A percentile compares a stretch with the other conserved stretches of the same genome.
Conservation (phyloP, 139 green algal species). For the Pleodorina starrii region DNA sequence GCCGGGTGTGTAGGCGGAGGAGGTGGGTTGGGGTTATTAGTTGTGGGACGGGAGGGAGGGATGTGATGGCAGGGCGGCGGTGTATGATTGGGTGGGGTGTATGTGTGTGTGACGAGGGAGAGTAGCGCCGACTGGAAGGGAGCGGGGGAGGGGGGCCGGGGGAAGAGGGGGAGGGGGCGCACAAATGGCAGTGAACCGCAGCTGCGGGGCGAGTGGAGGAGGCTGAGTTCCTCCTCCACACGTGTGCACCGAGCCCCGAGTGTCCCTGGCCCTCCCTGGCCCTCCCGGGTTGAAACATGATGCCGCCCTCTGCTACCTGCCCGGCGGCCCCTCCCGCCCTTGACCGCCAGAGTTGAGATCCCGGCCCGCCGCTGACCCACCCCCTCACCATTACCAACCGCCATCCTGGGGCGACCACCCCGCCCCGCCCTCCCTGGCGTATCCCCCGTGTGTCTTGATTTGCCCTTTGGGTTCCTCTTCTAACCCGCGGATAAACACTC, state of each 20-base stretch:
- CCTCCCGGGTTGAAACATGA: neutral
- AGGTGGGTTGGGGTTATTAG: neutral
- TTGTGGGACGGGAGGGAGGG: neutral
- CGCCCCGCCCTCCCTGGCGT: neutral
- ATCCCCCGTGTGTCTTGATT: neutral
- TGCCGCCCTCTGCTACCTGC: neutral
- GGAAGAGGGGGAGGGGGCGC: neutral
- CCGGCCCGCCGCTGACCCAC: too few relatives aligned
- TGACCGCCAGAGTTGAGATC: too few relatives aligned
- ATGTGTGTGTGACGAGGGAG: too few relatives aligned
- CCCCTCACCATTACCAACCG: too few relatives aligned
- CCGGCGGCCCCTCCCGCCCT: too few relatives aligned
- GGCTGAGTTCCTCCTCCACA: neutral
- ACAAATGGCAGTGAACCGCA: neutral
- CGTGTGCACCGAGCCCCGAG: too few relatives aligned
- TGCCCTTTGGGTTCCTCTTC: neutral
- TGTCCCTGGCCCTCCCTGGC: neutral
- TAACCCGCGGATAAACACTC: neutral
- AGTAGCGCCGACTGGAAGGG: too few relatives aligned
- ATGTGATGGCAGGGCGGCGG: neutral
- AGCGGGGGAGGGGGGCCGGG: neutral
- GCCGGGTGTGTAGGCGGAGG: neutral
- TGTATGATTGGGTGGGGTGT: too few relatives aligned
- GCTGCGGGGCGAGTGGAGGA: neutral
- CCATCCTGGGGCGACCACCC: neutral